phyloP scores from a whole-genome alignment of 768 basidiomycete genomes.

The Phanerodontia chrysosporium region DNA sequence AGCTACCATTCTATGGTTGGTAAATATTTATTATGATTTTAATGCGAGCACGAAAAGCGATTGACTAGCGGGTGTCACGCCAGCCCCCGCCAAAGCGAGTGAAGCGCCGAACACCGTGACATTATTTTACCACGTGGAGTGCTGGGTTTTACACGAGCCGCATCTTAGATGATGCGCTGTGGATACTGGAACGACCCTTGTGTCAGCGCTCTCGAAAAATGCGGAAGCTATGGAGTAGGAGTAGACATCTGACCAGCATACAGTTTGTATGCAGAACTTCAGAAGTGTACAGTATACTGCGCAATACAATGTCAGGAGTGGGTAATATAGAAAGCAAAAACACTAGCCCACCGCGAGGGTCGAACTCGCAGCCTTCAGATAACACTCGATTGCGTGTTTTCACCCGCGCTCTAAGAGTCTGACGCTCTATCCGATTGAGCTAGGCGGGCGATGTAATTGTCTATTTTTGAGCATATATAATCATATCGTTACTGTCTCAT shows the following conservation, averaged over 20 bases:
- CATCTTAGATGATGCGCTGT: background rate
- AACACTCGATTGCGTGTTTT: background rate
- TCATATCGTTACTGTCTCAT: too few relatives aligned
- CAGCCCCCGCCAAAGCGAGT: too few relatives aligned
- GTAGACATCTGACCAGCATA: too few relatives aligned
- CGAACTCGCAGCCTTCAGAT: slow-evolving; percentile 64
- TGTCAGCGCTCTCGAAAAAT: slow-evolving; percentile 30
- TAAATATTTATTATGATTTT: too few relatives aligned
- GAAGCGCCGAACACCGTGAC: too few relatives aligned
- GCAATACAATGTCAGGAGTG: background rate
- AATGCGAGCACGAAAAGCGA: too few relatives aligned
- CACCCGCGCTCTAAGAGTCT: slow-evolving; percentile 41
- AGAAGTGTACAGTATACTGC: background rate
- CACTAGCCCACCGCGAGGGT: slow-evolving; percentile 58
- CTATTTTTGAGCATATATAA: too few relatives aligned
- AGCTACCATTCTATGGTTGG: too few relatives aligned
- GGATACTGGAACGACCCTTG: slow-evolving; percentile 29
- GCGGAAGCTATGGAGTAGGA: slow-evolving; percentile 29
- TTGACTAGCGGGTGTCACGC: too few relatives aligned
- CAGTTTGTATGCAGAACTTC: too few relatives aligned
- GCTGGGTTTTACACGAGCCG: too few relatives aligned
- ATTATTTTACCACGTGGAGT: too few relatives aligned
- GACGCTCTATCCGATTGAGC: slow-evolving; percentile 61
- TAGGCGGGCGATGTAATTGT: slow-evolving; percentile 39
- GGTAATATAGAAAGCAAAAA: slow-evolving; percentile 11